Evolutionary conservation across 2,329 filamentous ascomycete species (phyloP).

Genomic region (Diaporthe citriasiana): DNA sequence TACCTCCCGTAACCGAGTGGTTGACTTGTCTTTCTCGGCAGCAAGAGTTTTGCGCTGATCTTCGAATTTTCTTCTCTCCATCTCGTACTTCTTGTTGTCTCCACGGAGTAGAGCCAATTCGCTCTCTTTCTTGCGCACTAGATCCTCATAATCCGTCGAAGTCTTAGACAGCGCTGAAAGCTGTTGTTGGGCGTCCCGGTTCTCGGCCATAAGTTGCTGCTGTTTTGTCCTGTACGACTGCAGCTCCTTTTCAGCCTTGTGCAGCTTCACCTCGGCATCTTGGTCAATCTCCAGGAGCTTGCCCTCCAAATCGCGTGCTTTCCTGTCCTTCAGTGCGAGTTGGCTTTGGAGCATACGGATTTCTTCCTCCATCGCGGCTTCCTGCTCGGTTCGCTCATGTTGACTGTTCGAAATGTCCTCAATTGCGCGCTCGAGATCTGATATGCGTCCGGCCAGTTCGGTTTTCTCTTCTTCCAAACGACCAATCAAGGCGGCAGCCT

Average conservation of each 20-base stretch:
- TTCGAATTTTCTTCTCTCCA: constrained; percentile 83
- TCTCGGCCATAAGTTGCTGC: constrained; percentile 83
- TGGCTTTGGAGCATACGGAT: constrained; percentile 94
- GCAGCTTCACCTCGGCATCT: constrained; percentile 88
- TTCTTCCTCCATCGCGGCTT: constrained; percentile 84
- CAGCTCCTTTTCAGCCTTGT: constrained; percentile 83
- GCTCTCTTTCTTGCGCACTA: constrained; percentile 93
- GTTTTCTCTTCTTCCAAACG: constrained; percentile 90
- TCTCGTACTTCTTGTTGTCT: constrained; percentile 86
- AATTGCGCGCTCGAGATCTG: constrained; percentile 79
- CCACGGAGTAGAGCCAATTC: constrained; percentile 87
- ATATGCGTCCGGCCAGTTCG: constrained; percentile 76
- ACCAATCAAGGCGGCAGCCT: constrained; percentile 88
- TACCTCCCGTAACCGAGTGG: constrained; percentile 82
- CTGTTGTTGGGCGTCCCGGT: constrained; percentile 85
- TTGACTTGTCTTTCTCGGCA: constrained; percentile 83
- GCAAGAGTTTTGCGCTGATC: constrained; percentile 80
- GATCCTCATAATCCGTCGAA: constrained; percentile 94
- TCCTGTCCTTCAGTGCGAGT: constrained; percentile 88
- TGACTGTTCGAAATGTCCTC: constrained; percentile 78
- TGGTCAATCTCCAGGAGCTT: constrained; percentile 89
- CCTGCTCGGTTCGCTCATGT: constrained; percentile 80
- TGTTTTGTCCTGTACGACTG: constrained; percentile 80
- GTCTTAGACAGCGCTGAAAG: constrained; percentile 90
- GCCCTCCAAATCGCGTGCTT: constrained; percentile 86